Evolutionary conservation across 1,139 yeast species (phyloP).

Genomic region (Chernovozyma aurita): DNA sequence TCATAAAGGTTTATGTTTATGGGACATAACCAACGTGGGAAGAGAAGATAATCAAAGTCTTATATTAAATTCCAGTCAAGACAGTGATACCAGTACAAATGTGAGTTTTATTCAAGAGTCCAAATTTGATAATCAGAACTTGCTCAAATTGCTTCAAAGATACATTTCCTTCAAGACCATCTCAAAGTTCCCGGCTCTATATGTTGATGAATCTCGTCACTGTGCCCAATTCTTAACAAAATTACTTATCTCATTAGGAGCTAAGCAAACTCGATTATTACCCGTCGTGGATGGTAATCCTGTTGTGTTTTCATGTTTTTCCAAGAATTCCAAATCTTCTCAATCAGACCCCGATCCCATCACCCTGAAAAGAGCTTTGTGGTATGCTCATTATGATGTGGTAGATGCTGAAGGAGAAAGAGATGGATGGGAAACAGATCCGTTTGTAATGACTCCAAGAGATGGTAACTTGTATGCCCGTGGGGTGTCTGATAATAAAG

Average conservation of each 20-base stretch:
- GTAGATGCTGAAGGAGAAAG: constrained; percentile 53
- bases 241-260: constrained; percentile 68
- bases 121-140: constrained; percentile 45
- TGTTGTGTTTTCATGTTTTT: constrained; percentile 70
- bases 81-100: background rate
- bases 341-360: constrained; percentile 4
- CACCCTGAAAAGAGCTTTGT: constrained; percentile 48
- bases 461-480: constrained; percentile 89
- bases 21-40: constrained; percentile 28
- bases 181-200: constrained; percentile 62
- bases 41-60: background rate
- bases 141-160: constrained; percentile 58
- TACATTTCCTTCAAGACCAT: constrained; percentile 73
- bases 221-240: constrained; percentile 77
- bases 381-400: constrained; percentile 97
- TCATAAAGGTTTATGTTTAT: constrained; percentile 27
- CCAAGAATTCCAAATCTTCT: constrained; percentile 20
- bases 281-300: constrained; percentile 81
- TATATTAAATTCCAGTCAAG: background rate
- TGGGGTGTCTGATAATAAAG: constrained; percentile 93
- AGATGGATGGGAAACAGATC: constrained; percentile 71
- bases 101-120: background rate
- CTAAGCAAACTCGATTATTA: constrained; percentile 57
- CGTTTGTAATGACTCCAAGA: constrained; percentile 67
- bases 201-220: constrained; percentile 74